These are phyloP conservation scores for Talaromyces trachyspermus DNA, from an alignment of 495 filamentous ascomycete genomes.

Conservation along the genomic window DNA sequence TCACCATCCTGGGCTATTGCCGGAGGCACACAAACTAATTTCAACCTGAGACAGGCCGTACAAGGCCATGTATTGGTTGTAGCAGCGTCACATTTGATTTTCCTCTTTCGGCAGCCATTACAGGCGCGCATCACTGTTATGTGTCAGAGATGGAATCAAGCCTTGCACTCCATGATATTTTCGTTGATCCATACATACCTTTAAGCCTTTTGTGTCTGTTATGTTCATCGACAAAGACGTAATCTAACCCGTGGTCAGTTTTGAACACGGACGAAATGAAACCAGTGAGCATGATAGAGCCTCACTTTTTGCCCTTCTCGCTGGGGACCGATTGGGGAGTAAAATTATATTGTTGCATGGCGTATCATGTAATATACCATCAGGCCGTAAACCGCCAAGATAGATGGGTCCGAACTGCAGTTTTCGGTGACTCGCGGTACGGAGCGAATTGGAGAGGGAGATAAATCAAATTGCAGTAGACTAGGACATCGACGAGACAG, in stretches of 20 bases:
- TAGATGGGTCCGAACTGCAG: no score
- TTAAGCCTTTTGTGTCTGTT: constrained; percentile 97
- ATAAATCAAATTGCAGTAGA: no score
- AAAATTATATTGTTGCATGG: constrained; percentile 43
- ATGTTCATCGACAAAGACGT: constrained; percentile 99
- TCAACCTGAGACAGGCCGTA: constrained; percentile 84
- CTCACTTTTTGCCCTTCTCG: constrained; percentile 41
- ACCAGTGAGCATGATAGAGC: constrained; percentile 8
- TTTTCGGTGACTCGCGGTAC: no score
- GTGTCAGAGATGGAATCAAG: not conserved
- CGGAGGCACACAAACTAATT: constrained; percentile 88
- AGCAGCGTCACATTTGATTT: constrained; percentile 93
- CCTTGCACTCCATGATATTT: not conserved
- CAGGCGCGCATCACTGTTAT: constrained; percentile 91
- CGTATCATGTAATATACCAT: not conserved
- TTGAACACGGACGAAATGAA: not conserved
- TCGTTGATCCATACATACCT: constrained; percentile 51
- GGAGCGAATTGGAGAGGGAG: not conserved
- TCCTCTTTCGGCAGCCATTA: constrained; percentile 81
- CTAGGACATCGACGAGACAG: no score
- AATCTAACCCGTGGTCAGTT: constrained; percentile 50
- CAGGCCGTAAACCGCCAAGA: not conserved
- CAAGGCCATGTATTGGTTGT: constrained; percentile 98
- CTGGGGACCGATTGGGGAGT: constrained; percentile 37
- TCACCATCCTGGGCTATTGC: constrained; percentile 82